These are phyloP conservation scores for Obba rivulosa DNA, from an alignment of 768 basidiomycete genomes.

Conservation along the genomic window DNA sequence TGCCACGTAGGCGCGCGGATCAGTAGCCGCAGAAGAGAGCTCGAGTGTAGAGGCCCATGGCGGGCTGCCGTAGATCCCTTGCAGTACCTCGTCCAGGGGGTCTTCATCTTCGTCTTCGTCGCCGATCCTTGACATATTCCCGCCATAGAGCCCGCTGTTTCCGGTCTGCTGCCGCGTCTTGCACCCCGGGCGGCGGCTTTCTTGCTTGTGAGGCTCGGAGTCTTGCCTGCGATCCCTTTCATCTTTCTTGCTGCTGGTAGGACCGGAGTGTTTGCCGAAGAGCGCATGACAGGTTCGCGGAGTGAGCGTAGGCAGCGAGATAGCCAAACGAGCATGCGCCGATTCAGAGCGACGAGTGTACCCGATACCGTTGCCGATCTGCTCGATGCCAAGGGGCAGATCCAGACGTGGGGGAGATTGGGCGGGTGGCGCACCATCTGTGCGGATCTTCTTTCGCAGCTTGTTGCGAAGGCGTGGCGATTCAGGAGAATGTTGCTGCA, in stretches of 20 bases:
- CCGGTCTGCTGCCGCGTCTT: background rate
- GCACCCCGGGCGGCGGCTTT: background rate
- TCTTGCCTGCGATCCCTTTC: background rate
- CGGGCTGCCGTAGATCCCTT: conserved; percentile 20
- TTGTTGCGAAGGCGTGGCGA: conserved; percentile 32
- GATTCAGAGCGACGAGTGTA: conserved; percentile 17
- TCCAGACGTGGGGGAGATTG: conserved; percentile 25
- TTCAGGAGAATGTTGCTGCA: conserved; percentile 25
- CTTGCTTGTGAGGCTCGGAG: background rate
- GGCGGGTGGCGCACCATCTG: conserved; percentile 26
- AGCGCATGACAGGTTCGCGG: conserved; percentile 16
- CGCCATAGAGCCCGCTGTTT: background rate
- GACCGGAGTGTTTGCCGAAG: conserved; percentile 3
- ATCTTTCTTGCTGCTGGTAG: background rate
- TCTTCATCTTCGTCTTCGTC: conserved; percentile 17
- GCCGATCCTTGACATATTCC: background rate
- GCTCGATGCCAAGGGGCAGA: conserved; percentile 33
- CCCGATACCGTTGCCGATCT: conserved; percentile 30
- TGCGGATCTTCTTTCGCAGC: conserved; percentile 33
- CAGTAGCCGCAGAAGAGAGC: conserved; percentile 1
- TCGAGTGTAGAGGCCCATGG: conserved; percentile 9
- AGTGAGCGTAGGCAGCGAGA: conserved; percentile 11
- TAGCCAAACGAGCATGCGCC: conserved; percentile 1
- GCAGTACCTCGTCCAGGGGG: conserved; percentile 23
- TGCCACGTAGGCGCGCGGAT: conserved; percentile 2